phyloP scores from a whole-genome alignment of 306 rosid genomes.

The Inga leiocalycina region DNA sequence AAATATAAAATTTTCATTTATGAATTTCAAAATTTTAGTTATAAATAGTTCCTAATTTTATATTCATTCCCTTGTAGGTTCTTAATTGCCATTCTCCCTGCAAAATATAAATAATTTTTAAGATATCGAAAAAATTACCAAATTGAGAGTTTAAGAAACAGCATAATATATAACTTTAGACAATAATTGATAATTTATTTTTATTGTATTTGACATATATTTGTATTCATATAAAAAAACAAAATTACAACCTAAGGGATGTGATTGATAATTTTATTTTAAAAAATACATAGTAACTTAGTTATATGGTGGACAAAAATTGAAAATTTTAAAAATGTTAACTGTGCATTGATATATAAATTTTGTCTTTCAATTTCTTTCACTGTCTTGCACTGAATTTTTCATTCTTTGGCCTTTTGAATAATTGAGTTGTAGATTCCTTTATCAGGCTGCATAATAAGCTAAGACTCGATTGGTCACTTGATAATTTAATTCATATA shows the following conservation, averaged over 20 bases:
- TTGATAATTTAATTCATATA: constrained; percentile 24
- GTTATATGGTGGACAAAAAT: background rate
- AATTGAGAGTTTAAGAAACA: background rate
- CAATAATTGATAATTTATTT: too few relatives aligned
- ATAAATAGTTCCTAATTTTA: background rate
- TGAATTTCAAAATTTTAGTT: too few relatives aligned
- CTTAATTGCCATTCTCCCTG: background rate
- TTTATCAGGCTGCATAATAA: background rate
- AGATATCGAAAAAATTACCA: background rate
- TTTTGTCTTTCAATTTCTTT: constrained; percentile 20
- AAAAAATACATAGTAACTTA: background rate
- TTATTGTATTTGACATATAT: too few relatives aligned
- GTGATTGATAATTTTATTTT: background rate
- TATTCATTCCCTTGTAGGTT: background rate
- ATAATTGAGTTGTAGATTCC: background rate
- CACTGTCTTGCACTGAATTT: constrained; percentile 29
- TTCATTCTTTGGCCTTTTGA: background rate
- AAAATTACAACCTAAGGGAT: background rate
- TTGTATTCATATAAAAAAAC: too few relatives aligned
- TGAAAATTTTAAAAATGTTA: background rate
- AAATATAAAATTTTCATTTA: too few relatives aligned
- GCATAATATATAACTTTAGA: too few relatives aligned
- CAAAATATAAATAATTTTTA: too few relatives aligned
- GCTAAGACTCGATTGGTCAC: background rate
- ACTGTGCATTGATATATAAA: background rate